Base-by-base conservation (phyloP, 1,139 yeast species). In the Nakaseomyces kungkrabaensis region DNA sequence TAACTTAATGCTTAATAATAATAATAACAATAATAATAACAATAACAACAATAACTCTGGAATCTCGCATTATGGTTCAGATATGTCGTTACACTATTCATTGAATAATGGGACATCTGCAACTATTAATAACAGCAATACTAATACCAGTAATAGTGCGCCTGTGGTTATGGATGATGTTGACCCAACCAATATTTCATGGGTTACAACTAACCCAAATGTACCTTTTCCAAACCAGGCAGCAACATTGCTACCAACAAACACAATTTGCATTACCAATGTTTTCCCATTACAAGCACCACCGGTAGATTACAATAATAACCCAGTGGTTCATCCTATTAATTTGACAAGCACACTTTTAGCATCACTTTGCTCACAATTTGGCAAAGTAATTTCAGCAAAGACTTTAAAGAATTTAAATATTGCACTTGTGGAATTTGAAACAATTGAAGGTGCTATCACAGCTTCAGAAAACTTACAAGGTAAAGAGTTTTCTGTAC, bases 381-480 rank as follows among this genome's bases (percentile, higher is more conserved):
- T 76, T 63, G 88, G 88, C 13, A 66, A 69, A 6, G 71, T 81
- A 13, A 66, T 72, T 49, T 72, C 80, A 40, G 82, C 87, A 9
- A 75, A 88, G 46, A 74, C 87, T 22, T 61, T 77, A 47, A 67
- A 73, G 25, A 74, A 75, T 50, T 70, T 74, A 48, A 73, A 72
- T 50, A 71, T 76, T 59, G 94, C 92, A 0, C 73, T 88, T 54
- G 82, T 85, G 33, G 94, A 85, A 63, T 88, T 87, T 66, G 73
- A 78, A 1, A 72, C 76, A 40, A 69, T 85, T 13, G 95, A 87
- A 46, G 72, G 81, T 40, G 95, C 97, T 11, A 81, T 86, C 75
- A 77, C 75, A 45, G 87, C 95, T 49, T 83, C 81, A 61, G 84
- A 85, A 5, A 79, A 75, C 48, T 76, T 88, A 60, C 85, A 84